Evolutionary conservation across 2,329 filamentous ascomycete genomes (phyloP), one percentile per base, ranked within the genome.

Genomic region (Alternaria arbusti): DNA sequence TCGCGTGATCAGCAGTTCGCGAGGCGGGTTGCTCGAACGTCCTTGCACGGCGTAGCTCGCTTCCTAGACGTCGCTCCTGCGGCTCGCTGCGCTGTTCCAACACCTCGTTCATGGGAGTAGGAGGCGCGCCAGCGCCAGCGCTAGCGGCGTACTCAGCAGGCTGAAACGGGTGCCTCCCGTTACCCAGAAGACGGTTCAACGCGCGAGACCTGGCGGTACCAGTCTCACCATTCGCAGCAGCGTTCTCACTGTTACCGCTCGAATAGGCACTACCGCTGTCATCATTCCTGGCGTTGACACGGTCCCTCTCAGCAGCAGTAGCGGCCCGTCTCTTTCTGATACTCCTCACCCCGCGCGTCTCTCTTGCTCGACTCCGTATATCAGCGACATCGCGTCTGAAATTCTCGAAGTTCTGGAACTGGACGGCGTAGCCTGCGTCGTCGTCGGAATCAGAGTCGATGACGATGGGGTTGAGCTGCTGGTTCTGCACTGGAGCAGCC

Each of bases 321-420:
- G 17, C 46, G 9, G 26, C 43, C 13, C 54, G 43, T n/a, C 50
- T 63, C 17, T 50, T 63, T 12, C 56, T 46, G 12, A 45, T 28
- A 30, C 52, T 55, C 12, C 49, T 43, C 5, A 58, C 45, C 12
- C 57, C 22, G 9, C 46, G 58, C 5, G 32, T 54, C 9, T 51
- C 54, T 8, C 54, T 56, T 4, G 68, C 66, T 11, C 64, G 57
- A 15, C 44, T 43, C 30, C 65, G 61, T 17, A 71, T 54, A 22
- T 57, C 36, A 22, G 60, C 64, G 8, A 70, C 64, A 28, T 70
- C 62, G 5, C 60, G 59, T 0, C 51, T 62, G 13, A 63, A 40
- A 11, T 55, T 30, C 11, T 59, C 30, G 47, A 57, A 70, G 54
- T 54, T 64, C 13, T 58, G 54, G 4, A 56, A 28, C 22, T 61